These are phyloP conservation scores for Balakata baccata DNA, from an alignment of 345 rosid genomes.

Conservation along the genomic window DNA sequence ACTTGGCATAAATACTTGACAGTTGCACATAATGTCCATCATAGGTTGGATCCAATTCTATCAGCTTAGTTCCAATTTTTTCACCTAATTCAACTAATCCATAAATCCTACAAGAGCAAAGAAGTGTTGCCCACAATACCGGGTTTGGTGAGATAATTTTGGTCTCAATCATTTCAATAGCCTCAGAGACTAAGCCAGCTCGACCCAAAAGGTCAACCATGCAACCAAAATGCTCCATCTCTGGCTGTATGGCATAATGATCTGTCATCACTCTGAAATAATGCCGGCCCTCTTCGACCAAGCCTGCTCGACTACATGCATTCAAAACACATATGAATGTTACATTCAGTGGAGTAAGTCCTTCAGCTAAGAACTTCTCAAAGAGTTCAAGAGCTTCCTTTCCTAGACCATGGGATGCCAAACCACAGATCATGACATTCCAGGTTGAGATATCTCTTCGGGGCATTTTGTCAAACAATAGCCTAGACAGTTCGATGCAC, in stretches of 20 bases:
- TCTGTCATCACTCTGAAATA: constrained; percentile 27
- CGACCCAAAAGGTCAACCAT: constrained; percentile 34
- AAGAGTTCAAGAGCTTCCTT: constrained; percentile 28
- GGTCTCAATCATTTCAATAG: constrained; percentile 18
- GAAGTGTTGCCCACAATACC: constrained; percentile 30
- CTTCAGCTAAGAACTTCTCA: constrained; percentile 16
- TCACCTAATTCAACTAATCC: constrained; percentile 28
- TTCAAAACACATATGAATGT: constrained; percentile 31
- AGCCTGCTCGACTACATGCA: constrained; percentile 33
- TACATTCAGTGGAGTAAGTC: constrained; percentile 23
- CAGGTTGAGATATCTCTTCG: constrained; percentile 23
- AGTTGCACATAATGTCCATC: constrained; percentile 34
- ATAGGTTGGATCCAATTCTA: constrained; percentile 25
- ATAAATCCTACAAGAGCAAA: constrained; percentile 29
- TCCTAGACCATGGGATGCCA: constrained; percentile 33
- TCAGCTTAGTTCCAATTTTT: constrained; percentile 19
- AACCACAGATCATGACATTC: constrained; percentile 35
- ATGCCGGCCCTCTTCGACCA: constrained; percentile 21
- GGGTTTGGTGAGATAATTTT: constrained; percentile 18
- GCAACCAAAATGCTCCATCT: constrained; percentile 37
- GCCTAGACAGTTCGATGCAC: constrained; percentile 20
- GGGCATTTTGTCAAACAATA: constrained; percentile 14
- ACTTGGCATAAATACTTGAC: constrained; percentile 30
- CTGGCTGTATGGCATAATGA: constrained; percentile 24
- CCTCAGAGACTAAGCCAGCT: constrained; percentile 31